Base-by-base conservation (phyloP, 345 rosid genomes). In the Clausena lansium region DNA sequence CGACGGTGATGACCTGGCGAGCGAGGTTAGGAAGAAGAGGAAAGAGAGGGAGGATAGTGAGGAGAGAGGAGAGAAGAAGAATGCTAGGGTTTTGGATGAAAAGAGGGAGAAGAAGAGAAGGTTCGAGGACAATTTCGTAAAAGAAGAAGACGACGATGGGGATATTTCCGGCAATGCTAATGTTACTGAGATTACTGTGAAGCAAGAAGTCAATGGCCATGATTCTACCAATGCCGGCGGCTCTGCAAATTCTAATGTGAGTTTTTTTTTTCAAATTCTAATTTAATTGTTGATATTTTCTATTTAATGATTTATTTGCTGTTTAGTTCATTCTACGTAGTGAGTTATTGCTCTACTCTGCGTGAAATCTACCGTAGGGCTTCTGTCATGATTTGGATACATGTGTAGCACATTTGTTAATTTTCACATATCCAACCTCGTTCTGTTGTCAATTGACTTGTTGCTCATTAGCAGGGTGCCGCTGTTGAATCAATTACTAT, bases 391-490 rank as follows among this genome's bases (percentile, higher is more conserved):
- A 45, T 45, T 45, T 45, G 17, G 50, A 45, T 45, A 13, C 17
- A 45, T 45, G 50, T 45, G 50, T 45, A 11, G 1, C 35, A 35
- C 20, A 9, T 33, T 35, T 24, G 1, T 55, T 47, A 47, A 8
- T 22, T 38, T 3, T 68, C 52, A 55, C 30, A 27, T 65, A 30
- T 32, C 28, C 27, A 57, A 41, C 54, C 9, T 69, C 11, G 14
- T 57, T 32, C 65, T 52, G 39, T 59, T n/a, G 64, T 54, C 14
- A 59, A 67, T 55, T 38, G 10, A 52, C 39, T 41, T 81, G 39
- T 60, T 67, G 4, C 63, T 5, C 77, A 35, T 52, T 71, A 83
- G 67, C 81, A 94, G 98, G 99, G 88, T 84, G 88, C 80, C 15
- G 25, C 84, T 84, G 71, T 70, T 57, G 81, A 83, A 78, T 74